phyloP scores from a whole-genome alignment of 257 asterid genomes.

The Linderniella brevidens region DNA sequence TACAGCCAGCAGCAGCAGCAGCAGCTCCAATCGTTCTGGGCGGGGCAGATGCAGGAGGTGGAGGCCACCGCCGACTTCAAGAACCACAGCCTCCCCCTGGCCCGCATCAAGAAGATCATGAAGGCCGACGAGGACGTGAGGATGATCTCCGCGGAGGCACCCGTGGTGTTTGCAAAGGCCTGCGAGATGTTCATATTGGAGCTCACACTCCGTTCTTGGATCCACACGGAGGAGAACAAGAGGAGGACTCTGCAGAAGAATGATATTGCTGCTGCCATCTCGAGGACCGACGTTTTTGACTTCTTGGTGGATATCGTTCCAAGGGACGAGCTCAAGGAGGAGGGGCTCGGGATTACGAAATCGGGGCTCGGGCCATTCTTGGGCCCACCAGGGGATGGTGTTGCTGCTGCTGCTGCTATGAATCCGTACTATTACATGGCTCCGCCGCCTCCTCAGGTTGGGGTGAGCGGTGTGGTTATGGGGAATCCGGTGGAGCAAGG shows the following conservation, averaged over 20 bases:
- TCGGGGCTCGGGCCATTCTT: neutral
- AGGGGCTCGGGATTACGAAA: neutral
- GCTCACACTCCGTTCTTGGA: neutral
- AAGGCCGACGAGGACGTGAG: neutral
- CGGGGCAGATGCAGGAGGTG: neutral
- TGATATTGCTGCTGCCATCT: neutral
- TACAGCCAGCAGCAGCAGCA: neutral
- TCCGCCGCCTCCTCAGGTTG: no score
- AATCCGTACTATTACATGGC: no score
- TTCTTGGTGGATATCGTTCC: neutral
- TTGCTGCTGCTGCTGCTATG: no score
- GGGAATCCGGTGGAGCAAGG: no score
- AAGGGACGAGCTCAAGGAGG: neutral
- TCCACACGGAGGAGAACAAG: conserved; percentile 2
- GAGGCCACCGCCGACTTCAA: neutral
- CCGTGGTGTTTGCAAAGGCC: neutral
- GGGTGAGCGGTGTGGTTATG: no score
- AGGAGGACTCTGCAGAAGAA: conserved; percentile 1
- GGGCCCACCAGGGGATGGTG: no score
- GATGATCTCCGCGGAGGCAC: neutral
- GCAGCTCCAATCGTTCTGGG: neutral
- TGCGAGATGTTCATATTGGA: conserved; percentile 1
- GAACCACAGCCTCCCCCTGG: neutral
- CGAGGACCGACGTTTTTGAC: neutral
- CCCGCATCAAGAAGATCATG: conserved; percentile 2